These are phyloP conservation scores for Fusarium pininemorale DNA, from an alignment of 2,329 filamentous ascomycete genomes.

Conservation along the genomic window DNA sequence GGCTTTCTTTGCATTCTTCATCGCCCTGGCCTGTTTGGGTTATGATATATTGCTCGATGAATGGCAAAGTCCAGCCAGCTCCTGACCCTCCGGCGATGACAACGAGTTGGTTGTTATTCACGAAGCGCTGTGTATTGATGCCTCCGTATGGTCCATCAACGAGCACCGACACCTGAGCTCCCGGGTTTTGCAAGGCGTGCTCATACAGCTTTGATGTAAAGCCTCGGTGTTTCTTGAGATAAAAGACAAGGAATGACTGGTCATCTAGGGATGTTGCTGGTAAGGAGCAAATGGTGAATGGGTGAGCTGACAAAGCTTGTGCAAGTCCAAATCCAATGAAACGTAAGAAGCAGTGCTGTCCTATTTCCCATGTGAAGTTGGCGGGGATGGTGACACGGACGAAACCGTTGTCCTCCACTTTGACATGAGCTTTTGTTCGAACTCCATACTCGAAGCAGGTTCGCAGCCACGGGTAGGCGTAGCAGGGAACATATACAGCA, in stretches of 20 bases:
- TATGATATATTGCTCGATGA: not conserved
- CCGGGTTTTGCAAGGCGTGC: not conserved
- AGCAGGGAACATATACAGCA: not conserved
- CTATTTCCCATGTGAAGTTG: not conserved
- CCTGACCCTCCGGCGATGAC: not conserved
- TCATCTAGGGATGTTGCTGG: not conserved
- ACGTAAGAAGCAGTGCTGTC: not conserved
- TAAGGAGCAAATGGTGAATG: not conserved
- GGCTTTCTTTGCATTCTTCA: not conserved
- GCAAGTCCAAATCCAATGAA: not conserved
- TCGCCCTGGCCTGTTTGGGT: fast-evolving
- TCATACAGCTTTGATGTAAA: not conserved
- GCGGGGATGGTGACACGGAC: not conserved
- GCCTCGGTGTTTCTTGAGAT: not conserved
- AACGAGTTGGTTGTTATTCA: not conserved
- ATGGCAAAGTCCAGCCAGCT: not conserved
- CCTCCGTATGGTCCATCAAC: not conserved
- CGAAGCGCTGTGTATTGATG: not conserved
- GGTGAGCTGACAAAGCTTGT: not conserved
- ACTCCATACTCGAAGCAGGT: not conserved
- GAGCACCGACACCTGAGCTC: not conserved
- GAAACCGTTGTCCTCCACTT: not conserved
- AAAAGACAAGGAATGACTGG: not conserved
- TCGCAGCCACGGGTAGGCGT: not conserved
- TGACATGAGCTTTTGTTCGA: not conserved